These are phyloP conservation scores for Phytophthora citrophthora DNA, from an alignment of 352 stramenopile genomes.

Conservation along the genomic window DNA sequence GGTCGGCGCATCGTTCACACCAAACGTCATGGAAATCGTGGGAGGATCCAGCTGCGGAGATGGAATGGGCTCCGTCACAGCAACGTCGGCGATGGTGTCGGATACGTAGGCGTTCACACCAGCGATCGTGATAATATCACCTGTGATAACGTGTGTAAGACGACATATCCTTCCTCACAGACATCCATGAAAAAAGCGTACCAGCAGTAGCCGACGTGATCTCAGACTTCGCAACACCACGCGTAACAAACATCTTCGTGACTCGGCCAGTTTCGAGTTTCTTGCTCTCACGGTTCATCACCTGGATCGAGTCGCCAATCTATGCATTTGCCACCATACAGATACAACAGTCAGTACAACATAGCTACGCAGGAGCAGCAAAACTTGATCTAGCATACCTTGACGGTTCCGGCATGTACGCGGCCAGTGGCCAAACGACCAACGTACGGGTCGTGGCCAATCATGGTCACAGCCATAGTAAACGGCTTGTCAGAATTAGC, in stretches of 20 bases:
- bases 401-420: conserved; percentile 93
- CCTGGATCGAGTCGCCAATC: conserved; percentile 89
- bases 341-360: conserved; percentile 9
- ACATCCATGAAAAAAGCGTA: conserved; percentile 18
- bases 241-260: conserved; percentile 91
- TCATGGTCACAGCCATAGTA: conserved; percentile 97
- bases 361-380: not conserved
- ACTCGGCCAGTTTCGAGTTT: conserved; percentile 80
- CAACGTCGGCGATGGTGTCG: conserved; percentile 87
- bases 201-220: conserved; percentile 86
- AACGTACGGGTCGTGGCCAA: conserved; percentile 97
- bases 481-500: conserved; percentile 87
- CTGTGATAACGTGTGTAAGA: conserved; percentile 37
- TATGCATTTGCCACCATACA: conserved; percentile 21
- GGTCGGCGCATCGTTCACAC: conserved; percentile 97
- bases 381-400: conserved; percentile 27
- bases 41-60: conserved; percentile 95
- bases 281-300: conserved; percentile 89
- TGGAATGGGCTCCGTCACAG: conserved; percentile 85
- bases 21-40: conserved; percentile 98
- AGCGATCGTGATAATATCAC: conserved; percentile 98
- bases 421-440: conserved; percentile 96
- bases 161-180: conserved; percentile 1
- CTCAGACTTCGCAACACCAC: conserved; percentile 84
- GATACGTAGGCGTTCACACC: conserved; percentile 93